Evolutionary conservation across 495 filamentous ascomycete genomes (phyloP), one percentile per base, ranked within the genome.

Genomic region (Hypoxylon rickii): DNA sequence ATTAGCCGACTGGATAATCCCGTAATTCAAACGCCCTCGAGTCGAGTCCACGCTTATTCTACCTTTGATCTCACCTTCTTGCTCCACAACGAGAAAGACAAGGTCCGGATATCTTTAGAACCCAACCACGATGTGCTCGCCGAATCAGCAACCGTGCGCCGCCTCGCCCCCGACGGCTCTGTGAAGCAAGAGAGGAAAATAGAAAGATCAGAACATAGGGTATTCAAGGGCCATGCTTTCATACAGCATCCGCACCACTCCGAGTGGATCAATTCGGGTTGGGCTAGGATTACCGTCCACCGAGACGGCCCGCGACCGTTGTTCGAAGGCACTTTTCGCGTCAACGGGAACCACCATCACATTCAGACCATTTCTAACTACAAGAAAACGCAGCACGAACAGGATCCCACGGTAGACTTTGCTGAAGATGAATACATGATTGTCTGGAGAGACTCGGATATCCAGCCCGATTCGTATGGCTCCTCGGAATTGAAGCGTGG

Each of bases 51-150:
- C 66, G 85, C 89, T 16, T 77, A 87, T 36, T 87, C 90, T 10
- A 76, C 83, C 15, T 97, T 97, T 70, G 88, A 94, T 63, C 71
- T 97, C 57, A 83, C 82, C 21, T 97, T 98, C 71, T 74, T 79
- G 36, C 71, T 96, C 34, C 86, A 89, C 60, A 75, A 82, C 55
- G 77, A 80, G 34, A 70, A 77, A 50, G 84, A 91, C 61, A 81
- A 82, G 39, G 76, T 97, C 54, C 90, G 89, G 59, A 81, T 98
- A 37, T 79, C 82, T 41, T 81, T 97, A 29, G 86, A 96, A 69
- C 94, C 94, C 19, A 98, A 97, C 65, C 84, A 96, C 72, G 90
- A 97, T 71, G 88, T 97, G 45, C 76, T 97, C 18, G 79, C 84
- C 18, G 84, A 88, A 1, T 86, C 89, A 65, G 89, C 92, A 1